Evolutionary conservation across 1,284 basidiomycete genomes (phyloP), one percentile per base, ranked within the genome.

Genomic region (Cerioporus squamosus): DNA sequence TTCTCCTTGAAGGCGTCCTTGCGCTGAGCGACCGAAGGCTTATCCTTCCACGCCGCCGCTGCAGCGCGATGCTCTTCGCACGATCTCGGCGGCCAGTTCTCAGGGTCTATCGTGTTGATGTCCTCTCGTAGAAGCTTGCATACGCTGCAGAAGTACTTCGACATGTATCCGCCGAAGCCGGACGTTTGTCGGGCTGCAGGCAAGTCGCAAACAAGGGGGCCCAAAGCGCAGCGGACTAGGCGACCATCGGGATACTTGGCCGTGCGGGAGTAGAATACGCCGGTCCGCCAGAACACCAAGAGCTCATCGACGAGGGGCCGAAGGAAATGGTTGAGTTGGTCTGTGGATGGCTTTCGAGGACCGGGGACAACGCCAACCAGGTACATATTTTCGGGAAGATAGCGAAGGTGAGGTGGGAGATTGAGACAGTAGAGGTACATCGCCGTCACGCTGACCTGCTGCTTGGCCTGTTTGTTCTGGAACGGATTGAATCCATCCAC

Each of bases 311-410:
- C 71, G 14, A 80, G 56, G 0, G 71, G 76, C 3, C 44, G 40
- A 0, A 79, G 56, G 46, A 70, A 72, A 40, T 72, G 68, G 49
- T 79, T 79, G 26, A 77, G 63, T 33, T 73, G 60, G 5, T 69
- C 68, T 0, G 68, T 44, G 15, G 65, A 65, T 0, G 78, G 76
- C 50, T 77, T 70, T 14, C 66, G 56, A 1, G 71, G 74, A 3
- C 75, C 75, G 12, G 77, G 77, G 15, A 78, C 70, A 38, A 75
- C 63, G 1, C 71, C 71, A 14, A 65, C 65, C 5, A 72, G 46
- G 51, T 62, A 72, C 22, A 74, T 53, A 53, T 74, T 74, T 57
- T 68, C 64, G 3, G 57, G 51, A 2, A 49, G 59, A 46, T 68
- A 72, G 18, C 73, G 66, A 0, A 72, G 36, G 22, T 69, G 44